Evolutionary conservation across 2,329 filamentous ascomycete species (phyloP).

Genomic region (Alternaria sp.): DNA sequence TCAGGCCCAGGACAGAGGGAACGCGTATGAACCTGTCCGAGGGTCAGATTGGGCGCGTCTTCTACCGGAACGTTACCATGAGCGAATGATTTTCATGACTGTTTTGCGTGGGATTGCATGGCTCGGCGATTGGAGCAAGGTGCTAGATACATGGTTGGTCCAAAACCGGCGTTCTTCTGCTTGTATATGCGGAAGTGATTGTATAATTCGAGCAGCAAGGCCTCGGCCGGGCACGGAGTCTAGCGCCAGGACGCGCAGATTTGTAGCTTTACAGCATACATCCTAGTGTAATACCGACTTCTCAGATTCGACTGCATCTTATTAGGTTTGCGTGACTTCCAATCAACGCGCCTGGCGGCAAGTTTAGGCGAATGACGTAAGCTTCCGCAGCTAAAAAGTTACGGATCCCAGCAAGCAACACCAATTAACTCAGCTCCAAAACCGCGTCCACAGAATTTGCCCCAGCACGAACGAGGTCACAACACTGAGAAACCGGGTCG

Average conservation of each 20-base stretch:
- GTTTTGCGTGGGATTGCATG: slow-evolving; percentile 44
- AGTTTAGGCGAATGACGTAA: slow-evolving; percentile 29
- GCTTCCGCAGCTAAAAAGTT: slow-evolving; percentile 32
- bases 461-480: neutral
- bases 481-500: neutral
- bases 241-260: slow-evolving; percentile 15
- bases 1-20: slow-evolving; percentile 19
- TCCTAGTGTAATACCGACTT: slow-evolving; percentile 39
- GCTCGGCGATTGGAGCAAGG: slow-evolving; percentile 47
- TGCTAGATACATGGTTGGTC: slow-evolving; percentile 28
- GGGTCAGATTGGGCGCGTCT: slow-evolving; percentile 24
- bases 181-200: slow-evolving; percentile 21
- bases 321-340: neutral
- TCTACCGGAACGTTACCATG: slow-evolving; percentile 40
- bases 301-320: slow-evolving; percentile 14
- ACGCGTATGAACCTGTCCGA: slow-evolving; percentile 13
- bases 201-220: slow-evolving; percentile 15
- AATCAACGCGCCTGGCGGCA: slow-evolving; percentile 14
- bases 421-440: neutral
- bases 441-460: slow-evolving; percentile 1
- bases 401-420: slow-evolving; percentile 15
- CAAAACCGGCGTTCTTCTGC: slow-evolving; percentile 41
- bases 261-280: slow-evolving; percentile 31
- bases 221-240: slow-evolving; percentile 14
- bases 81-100: slow-evolving; percentile 48